Conservation (phyloP, 495 filamentous ascomycete genomes). For the Xylaria cubensis region DNA sequence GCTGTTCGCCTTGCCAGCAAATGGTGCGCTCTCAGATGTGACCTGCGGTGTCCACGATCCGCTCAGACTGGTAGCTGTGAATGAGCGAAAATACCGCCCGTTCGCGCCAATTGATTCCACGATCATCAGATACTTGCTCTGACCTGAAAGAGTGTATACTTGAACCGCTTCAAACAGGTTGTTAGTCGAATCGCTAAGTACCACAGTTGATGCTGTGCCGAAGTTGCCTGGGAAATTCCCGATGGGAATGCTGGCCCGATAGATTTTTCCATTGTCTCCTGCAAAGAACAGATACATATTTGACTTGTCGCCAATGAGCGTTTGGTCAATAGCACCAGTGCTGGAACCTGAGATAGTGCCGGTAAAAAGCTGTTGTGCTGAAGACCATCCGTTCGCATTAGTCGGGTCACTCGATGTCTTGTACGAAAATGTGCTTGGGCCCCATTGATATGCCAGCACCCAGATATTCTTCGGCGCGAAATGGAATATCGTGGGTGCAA, state of each 20-base stretch:
- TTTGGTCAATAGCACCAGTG: conserved; percentile 64
- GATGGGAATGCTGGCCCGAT: conserved; percentile 65
- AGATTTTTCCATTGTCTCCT: conserved; percentile 70
- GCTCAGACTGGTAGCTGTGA: conserved; percentile 59
- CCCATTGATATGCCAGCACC: conserved; percentile 69
- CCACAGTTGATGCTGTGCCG: conserved; percentile 52
- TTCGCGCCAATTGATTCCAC: conserved; percentile 64
- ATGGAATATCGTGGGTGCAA: conserved; percentile 68
- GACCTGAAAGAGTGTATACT: conserved; percentile 64
- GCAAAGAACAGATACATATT: conserved; percentile 71
- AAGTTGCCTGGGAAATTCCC: conserved; percentile 65
- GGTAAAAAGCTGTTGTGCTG: conserved; percentile 59
- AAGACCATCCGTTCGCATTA: conserved; percentile 62
- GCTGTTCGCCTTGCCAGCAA: conserved; percentile 68
- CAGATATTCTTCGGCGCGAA: conserved; percentile 65
- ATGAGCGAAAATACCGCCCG: conserved; percentile 71
- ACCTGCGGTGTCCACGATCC: conserved; percentile 64
- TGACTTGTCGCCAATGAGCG: conserved; percentile 62
- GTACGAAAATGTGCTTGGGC: conserved; percentile 63
- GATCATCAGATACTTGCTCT: conserved; percentile 65
- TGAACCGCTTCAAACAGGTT: conserved; percentile 69
- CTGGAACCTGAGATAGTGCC: conserved; percentile 57
- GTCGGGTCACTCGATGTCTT: conserved; percentile 62
- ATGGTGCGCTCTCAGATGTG: conserved; percentile 57
- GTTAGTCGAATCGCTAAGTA: conserved; percentile 59